Percentiles rank a stretch among this genome's conserved stretches.
phyloP scores from a whole-genome alignment of 352 stramenopile genomes.

The Globisporangium spinosum region DNA sequence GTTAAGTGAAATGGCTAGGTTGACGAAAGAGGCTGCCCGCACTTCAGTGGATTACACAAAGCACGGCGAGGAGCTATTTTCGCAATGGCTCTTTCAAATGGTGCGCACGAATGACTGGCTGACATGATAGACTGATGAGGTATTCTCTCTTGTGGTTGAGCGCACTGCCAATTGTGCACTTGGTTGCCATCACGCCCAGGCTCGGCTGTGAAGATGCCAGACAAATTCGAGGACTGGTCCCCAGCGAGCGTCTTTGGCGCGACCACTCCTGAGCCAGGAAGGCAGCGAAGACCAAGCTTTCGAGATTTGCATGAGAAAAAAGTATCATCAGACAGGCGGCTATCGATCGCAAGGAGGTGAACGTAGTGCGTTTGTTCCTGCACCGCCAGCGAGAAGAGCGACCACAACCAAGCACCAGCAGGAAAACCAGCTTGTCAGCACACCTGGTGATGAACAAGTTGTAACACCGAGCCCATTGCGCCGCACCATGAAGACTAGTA shows the following conservation, averaged over 20 bases:
- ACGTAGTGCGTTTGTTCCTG: not conserved
- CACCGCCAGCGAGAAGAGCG: not conserved
- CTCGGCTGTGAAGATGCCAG: not conserved
- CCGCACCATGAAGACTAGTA: too few species aligned
- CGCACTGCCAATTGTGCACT: too few species aligned
- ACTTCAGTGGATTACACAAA: not conserved
- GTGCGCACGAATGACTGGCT: not conserved
- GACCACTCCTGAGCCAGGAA: constrained; percentile 10
- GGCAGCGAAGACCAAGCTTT: not conserved
- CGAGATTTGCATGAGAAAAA: not conserved
- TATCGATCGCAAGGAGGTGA: not conserved
- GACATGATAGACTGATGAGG: too few species aligned
- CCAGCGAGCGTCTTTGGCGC: constrained; percentile 39
- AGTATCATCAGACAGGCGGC: not conserved
- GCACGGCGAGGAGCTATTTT: not conserved
- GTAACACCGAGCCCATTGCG: not conserved
- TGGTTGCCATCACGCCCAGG: too few species aligned
- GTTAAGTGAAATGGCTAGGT: not conserved
- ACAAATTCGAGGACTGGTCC: constrained; percentile 35
- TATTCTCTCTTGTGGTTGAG: too few species aligned
- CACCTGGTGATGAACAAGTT: not conserved
- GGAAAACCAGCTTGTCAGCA: not conserved
- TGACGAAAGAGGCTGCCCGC: not conserved
- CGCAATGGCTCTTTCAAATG: not conserved
- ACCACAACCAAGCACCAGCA: not conserved